These are phyloP conservation scores for Agrocybe pediades DNA, from an alignment of 768 basidiomycete species.

Conservation along the genomic window DNA sequence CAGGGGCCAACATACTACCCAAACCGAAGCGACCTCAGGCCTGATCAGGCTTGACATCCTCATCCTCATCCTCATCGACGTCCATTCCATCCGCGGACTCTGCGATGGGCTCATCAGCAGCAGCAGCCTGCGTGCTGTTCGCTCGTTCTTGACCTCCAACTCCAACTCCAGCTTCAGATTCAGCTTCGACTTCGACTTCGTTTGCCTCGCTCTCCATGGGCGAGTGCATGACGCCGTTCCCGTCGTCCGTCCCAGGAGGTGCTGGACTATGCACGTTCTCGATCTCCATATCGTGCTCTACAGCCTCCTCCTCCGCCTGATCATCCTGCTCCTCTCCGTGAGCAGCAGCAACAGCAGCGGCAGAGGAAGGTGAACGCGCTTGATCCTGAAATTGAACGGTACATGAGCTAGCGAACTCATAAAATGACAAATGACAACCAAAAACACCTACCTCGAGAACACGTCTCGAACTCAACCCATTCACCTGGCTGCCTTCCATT, in stretches of 20 bases:
- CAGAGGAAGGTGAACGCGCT: neutral
- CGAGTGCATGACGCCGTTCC: slow-evolving; percentile 7
- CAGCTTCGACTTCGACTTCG: neutral
- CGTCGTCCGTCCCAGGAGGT: slow-evolving; percentile 3
- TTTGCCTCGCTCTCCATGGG: slow-evolving; percentile 2
- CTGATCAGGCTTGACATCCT: too few species aligned
- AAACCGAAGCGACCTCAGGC: too few species aligned
- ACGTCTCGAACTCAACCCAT: neutral
- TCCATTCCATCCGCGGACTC: neutral
- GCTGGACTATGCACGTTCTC: neutral
- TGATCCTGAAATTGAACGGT: neutral
- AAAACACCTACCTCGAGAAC: neutral
- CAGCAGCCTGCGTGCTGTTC: too few species aligned
- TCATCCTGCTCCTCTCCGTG: neutral
- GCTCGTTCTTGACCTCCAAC: too few species aligned
- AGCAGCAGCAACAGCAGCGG: neutral
- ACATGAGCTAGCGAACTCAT: neutral
- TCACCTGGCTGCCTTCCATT: neutral
- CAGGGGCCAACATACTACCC: too few species aligned
- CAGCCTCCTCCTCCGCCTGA: neutral
- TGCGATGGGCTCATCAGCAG: too few species aligned
- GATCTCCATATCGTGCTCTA: neutral
- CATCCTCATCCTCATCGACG: too few species aligned
- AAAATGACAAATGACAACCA: neutral
- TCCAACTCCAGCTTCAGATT: neutral